Base-by-base conservation (phyloP, 148 eudicot genomes). In the Persicaria tinctoria region DNA sequence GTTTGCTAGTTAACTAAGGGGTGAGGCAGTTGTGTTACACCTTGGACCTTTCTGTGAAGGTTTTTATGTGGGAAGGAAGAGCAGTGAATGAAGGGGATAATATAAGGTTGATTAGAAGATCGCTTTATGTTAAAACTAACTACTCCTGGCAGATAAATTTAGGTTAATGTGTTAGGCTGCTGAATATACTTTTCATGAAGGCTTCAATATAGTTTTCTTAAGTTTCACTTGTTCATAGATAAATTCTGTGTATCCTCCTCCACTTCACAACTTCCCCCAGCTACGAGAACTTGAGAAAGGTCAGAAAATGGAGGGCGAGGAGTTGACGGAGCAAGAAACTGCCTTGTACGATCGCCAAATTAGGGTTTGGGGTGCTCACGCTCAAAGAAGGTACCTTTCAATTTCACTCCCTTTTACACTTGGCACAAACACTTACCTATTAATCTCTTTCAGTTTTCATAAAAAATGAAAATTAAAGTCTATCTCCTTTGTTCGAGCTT, bases 301-400 rank as follows among this genome's bases (percentile, higher is more conserved):
- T 38, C 45, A 38, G 77, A 46, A 75, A 69, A 85, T 88, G 88
- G 85, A 87, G 56, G 89, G 89, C 3, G 97, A 96, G 78, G 89
- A 84, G 80, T 83, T 96, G 86, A 96, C 97, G 3, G 99, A 92
- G 87, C 97, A 92, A 71, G 99, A 96, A 79, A 96, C 99, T 32
- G 99, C 99, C 5, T 84, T 96, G 27, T 96, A 92, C 66, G 99
- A 96, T 83, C 99, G 99, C 68, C 99, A 96, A 78, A 96, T 96
- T 83, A 87, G 99, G 87, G 97, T 96, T 54, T 96, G 99, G 97
- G 99, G 97, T 16, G 97, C 93, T 63, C 97, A 92, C 79, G 99
- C 97, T 71, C 97, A 96, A 77, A 84, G 97, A 82, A 88, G 97
- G 99, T 91, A 79, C 51, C 49, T 10, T 76, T 44, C 46, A 66